Evolutionary conservation across 163 green algal species (phyloP).

Genomic region (Scenedesmus sp.): DNA sequence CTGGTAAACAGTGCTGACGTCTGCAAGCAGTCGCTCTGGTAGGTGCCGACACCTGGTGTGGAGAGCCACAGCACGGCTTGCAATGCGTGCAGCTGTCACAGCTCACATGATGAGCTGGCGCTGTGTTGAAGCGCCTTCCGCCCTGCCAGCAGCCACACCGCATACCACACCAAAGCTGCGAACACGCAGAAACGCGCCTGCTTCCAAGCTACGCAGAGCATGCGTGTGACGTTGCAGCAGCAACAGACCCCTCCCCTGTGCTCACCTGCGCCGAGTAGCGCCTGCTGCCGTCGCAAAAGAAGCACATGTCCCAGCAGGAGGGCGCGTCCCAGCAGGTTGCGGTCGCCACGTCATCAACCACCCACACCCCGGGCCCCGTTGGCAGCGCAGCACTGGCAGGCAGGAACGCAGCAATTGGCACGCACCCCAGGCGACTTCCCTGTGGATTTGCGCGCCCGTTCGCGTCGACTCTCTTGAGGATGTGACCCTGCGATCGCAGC

Average conservation of each 20-base stretch:
- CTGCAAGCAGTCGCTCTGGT: not conserved
- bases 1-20: not conserved
- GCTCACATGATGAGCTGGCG: too few relatives aligned
- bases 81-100: too few relatives aligned
- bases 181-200: too few relatives aligned
- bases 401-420: not conserved
- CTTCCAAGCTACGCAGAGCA: too few relatives aligned
- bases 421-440: not conserved
- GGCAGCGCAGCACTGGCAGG: not conserved
- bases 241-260: too few relatives aligned
- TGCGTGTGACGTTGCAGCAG: not conserved
- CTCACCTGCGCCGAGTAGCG: constrained; percentile 9
- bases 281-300: constrained; percentile 28
- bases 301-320: constrained; percentile 48
- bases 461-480: not conserved
- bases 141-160: too few relatives aligned
- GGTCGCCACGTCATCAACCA: not conserved
- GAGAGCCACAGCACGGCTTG: too few relatives aligned
- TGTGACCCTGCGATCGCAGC: not conserved
- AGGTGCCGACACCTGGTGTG: too few relatives aligned
- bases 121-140: too few relatives aligned
- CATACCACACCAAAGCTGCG: too few relatives aligned
- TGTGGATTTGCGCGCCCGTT: not conserved
- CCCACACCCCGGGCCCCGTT: not conserved
- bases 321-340: not conserved